Evolutionary conservation across 129 eudicot genomes (phyloP).

Genomic region (Mikania micrantha): DNA sequence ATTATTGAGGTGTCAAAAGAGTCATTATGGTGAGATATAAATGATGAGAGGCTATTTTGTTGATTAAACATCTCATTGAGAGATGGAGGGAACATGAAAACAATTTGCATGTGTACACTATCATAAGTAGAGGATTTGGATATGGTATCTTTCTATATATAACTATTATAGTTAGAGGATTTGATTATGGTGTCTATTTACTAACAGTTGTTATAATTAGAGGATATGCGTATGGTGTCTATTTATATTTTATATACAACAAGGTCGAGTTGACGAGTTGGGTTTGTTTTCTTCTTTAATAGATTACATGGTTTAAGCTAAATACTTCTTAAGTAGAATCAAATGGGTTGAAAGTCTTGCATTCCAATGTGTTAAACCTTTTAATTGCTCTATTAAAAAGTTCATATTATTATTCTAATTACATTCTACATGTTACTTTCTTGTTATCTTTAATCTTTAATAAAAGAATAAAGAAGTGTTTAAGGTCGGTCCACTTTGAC

Average conservation of each 20-base stretch:
- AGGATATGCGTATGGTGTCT: not conserved
- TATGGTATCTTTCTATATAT: not conserved
- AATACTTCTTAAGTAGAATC: not conserved
- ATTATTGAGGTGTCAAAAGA: not conserved
- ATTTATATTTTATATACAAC: not conserved
- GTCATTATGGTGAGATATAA: not conserved
- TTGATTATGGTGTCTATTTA: not conserved
- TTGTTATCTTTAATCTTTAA: not conserved
- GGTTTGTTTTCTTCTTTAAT: not conserved
- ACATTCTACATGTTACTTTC: not conserved
- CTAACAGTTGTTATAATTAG: too few relatives aligned
- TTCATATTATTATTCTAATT: too few relatives aligned
- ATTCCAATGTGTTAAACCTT: not conserved
- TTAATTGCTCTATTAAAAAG: not conserved
- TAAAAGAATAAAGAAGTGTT: not conserved
- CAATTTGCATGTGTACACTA: not conserved
- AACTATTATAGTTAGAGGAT: not conserved
- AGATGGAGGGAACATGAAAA: not conserved
- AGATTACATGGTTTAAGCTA: not conserved
- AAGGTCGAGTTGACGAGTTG: not conserved
- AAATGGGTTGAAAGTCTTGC: not conserved
- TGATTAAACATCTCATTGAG: not conserved
- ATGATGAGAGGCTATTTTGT: not conserved
- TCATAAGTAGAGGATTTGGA: not conserved
- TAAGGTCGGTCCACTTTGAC: not conserved